Base-by-base conservation (phyloP, 2,329 filamentous ascomycete genomes). In the Blastomyces percursus region DNA sequence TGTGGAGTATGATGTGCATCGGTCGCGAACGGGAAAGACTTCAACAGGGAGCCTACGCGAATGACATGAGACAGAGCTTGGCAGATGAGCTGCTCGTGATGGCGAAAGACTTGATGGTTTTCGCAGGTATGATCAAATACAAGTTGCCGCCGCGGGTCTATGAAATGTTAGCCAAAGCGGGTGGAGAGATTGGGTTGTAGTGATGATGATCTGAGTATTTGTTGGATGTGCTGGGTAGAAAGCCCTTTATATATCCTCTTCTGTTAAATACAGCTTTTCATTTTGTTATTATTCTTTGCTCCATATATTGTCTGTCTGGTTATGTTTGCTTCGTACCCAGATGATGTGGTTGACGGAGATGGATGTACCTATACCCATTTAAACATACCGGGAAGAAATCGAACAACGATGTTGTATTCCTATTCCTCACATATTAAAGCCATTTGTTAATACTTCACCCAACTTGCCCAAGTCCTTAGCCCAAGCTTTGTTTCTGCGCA, bases 1-100 rank as follows among this genome's bases (percentile, higher is more conserved):
- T 96, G 78, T 97, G 94, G 94, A 91, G 91, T 59, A 90, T 99
- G 67, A 83, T 88, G 51, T 91, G 89, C 77, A 95, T 92, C 75
- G 87, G 88, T 59, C 84, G 86, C 62, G 88, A 96, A 75, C 84
- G 90, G 65, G 86, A 89, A 69, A 80, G 86, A 65, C 81, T 95
- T 56, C 82, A 83, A 62, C 82, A 81, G 63, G 86, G 87, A 35
- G 84, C 87, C 69, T 96, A 88, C 74, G 91, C 88, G 68, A 78
- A 75, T 63, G 75, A 77, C 60, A 76, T 76, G 63, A 72, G 75
- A 56, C 73, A 76, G 63, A 71, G 71, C 21, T 67, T 91, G 76
- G 85, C 87, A 60, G 85, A 88, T 63, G 82, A 88, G 70, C 79
- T 95, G 71, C 84, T 88, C 77, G 85, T 88, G 74, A 90, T 89